Base-by-base conservation (phyloP, 2,329 filamentous ascomycete species). In the Cladosporium sp. region DNA sequence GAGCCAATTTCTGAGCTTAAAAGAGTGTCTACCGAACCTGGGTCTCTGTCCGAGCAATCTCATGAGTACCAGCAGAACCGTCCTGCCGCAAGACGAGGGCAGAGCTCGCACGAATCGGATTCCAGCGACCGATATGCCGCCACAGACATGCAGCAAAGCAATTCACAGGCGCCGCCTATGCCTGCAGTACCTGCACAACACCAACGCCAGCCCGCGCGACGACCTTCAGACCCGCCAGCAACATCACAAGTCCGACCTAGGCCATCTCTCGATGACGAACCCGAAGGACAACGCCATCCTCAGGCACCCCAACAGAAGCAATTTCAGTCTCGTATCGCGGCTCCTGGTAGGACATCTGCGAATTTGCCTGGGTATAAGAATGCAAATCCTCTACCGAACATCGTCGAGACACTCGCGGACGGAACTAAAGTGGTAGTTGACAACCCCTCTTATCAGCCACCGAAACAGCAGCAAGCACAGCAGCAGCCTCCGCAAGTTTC, bases 11-110 rank as follows among this genome's bases (percentile, higher is more conserved):
- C 84, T 55, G 76, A 77, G 6, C 73, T 91, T 34, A 75, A 78
- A 5, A 80, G 85, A 63, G 83, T 89, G 1, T 83, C 88, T 67
- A 90, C 90, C 3, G 90, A 93, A 66, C 87, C 89, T 3, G 73
- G 80, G 24, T 73, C 77, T 8, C 70, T 77, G 3, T 6, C 83
- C 82, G 60, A 59, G 59, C 49, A 28, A n/a, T 28, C 39, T 15
- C 25, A 22, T 4, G 56, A 58, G 48, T 20, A 47, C 9, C 40
- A 55, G 15, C 50, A 53, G 9, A 32, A 20, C 19, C 51, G 51
- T 17, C 40, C 40, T 13, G 32, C 25, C 15, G 40, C 40, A 5
- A 55, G 52, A 22, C 24, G 52, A 28, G 52, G 19, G 19, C 40
- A 55, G 20, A 55, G 40, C 34, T 35, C 40, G 13, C 52, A 55